Evolutionary conservation across 768 basidiomycete genomes (phyloP), one percentile per base, ranked within the genome.

Genomic region (Phylloporus scabripes): DNA sequence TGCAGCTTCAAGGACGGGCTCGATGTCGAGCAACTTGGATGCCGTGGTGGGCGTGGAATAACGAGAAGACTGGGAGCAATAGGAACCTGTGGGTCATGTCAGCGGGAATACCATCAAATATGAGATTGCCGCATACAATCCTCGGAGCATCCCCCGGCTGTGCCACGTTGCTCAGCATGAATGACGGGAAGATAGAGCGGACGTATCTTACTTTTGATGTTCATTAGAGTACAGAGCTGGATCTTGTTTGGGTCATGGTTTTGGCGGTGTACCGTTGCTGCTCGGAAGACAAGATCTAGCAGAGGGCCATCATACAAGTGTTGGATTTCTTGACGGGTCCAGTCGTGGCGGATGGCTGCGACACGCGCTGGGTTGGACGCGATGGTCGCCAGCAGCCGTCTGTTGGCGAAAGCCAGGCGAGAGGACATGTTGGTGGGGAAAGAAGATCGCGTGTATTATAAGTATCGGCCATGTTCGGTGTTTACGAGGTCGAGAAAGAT

Each of bases 61-160:
- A 48, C 86, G 81, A n/a, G 92, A 91, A 2, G 94, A 96, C 67
- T 98, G 95, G 20, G 95, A 96, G 69, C 95, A 98, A 70, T 98
- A 98, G 44, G 92, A 93, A 73, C 90, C 90, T 92, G 57, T 37
- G 28, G 29, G 36, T 46, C 39, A 43, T 48, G 38, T 43, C 39
- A 15, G 45, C 28, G 36, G 40, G 21, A 26, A 14, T 21, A 11
- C 21, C 15, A 41, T 32, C 45, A 14, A 39, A 44, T 40, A 42
- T 28, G n/a, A 50, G 18, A 62, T 39, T 2, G 5, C 39, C 32
- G 17, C 86, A 61, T 66, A 90, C 95, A 98, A 62, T 98, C 93
- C 71, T 98, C 95, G 39, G 85, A 79, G 62, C 95, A 98, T 48
- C 95, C 95, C 29, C 95, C 95, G 57, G 90, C 93, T 94, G 60